Base-by-base conservation (phyloP, 805 yeast species). In the Cyberlindnera americana region DNA sequence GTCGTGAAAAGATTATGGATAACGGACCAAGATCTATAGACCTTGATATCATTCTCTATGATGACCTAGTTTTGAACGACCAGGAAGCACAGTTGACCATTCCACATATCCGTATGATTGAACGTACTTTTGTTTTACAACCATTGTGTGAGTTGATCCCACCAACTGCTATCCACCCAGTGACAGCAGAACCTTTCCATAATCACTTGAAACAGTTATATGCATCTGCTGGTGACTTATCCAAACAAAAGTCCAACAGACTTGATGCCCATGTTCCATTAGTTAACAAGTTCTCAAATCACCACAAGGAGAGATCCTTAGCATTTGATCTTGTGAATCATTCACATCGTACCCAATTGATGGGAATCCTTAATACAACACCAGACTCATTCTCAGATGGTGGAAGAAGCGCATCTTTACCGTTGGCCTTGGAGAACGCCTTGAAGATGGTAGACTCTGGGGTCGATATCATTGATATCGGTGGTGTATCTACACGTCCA, bases 371-470 rank as follows among this genome's bases (percentile, higher is more conserved):
- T 47, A 93, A 93, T 54, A 73, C 83, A 16, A 93, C 99, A 0
- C 96, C 97, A 0, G 97, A 93, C 61, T 89, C 96, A 2, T 93
- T 93, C 58, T 85, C 95, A 31, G 99, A 93, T 61, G 98, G 96
- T 2, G 88, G 93, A 1, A 55, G 56, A 14, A 56, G 67, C 22
- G 53, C 66, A 2, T 55, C 66, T 6, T 26, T 70, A 0, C 70
- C 63, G 0, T 60, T 62, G 10, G 69, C 79, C 2, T 55, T 81
- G 19, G 54, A 51, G 0, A 63, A 66, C 18, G 83, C 82, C 0
- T 57, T 62, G 29, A 47, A 61, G 27, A 71, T 85, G 70, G 70
- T 77, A 6, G 52, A 59, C 0, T 64, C 72, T 17, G 89, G 87
- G 2, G 86, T 89, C n/a, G 68, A 70, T 19, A 84, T 93, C 22